Evolutionary conservation across 768 basidiomycete genomes (phyloP).

Genomic region (Suillus paluster): DNA sequence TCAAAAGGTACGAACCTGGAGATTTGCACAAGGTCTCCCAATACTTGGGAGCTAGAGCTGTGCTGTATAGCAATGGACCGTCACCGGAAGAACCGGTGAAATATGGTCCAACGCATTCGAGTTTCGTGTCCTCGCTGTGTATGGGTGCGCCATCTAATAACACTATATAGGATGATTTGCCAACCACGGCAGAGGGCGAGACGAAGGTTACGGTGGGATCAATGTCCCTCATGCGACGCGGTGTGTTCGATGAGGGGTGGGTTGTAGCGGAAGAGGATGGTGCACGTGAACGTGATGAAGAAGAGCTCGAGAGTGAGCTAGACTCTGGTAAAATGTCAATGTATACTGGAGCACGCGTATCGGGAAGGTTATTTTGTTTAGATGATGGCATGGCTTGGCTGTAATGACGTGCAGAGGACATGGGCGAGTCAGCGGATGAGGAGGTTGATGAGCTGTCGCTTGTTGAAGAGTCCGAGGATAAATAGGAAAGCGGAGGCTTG

Average conservation of each 20-base stretch:
- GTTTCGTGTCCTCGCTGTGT: slow-evolving; percentile 53
- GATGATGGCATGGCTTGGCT: slow-evolving; percentile 28
- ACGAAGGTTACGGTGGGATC: slow-evolving; percentile 72
- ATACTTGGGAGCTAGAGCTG: slow-evolving; percentile 62
- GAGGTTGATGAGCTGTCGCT: slow-evolving; percentile 23
- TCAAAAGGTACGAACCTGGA: slow-evolving; percentile 42
- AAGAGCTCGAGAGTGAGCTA: slow-evolving; percentile 2
- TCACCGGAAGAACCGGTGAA: slow-evolving; percentile 31
- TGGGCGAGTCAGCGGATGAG: slow-evolving; percentile 24
- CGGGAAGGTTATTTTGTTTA: slow-evolving; percentile 24
- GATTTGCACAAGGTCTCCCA: slow-evolving; percentile 64
- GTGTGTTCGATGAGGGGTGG: slow-evolving; percentile 26
- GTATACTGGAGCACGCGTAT: slow-evolving; percentile 35
- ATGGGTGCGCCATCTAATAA: slow-evolving; percentile 51
- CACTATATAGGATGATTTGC: slow-evolving; percentile 61
- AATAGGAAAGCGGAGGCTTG: slow-evolving; percentile 23
- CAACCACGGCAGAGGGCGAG: slow-evolving; percentile 50
- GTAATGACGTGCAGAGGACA: slow-evolving; percentile 9
- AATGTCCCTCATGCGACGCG: slow-evolving; percentile 60
- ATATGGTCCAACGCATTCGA: slow-evolving; percentile 38
- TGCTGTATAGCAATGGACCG: slow-evolving; percentile 56
- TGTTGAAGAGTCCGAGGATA: slow-evolving; percentile 24
- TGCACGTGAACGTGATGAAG: slow-evolving; percentile 4
- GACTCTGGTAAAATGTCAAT: slow-evolving; percentile 38
- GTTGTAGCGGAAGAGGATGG: slow-evolving; percentile 9